Conservation (phyloP, 108 stramenopile species). For the Thalassiosira profunda region DNA sequence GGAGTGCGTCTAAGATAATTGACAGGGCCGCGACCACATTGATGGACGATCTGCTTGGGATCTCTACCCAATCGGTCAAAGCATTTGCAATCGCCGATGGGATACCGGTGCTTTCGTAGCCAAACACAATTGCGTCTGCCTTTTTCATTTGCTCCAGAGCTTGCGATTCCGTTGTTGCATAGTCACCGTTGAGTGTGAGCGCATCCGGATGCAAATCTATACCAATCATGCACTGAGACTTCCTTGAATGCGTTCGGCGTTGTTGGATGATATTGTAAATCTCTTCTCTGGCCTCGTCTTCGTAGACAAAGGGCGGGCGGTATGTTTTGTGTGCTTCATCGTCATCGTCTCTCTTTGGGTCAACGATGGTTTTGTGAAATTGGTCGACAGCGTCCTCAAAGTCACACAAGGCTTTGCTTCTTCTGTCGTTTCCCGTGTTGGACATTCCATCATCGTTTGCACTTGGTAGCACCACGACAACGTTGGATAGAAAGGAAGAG, state of each 20-base stretch:
- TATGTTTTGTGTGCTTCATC: background rate
- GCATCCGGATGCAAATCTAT: conserved; percentile 47
- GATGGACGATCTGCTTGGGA: conserved; percentile 46
- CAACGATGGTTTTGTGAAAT: conserved; percentile 24
- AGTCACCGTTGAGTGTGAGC: conserved; percentile 35
- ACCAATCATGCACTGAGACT: conserved; percentile 16
- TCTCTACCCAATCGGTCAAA: conserved; percentile 36
- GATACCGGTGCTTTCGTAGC: conserved; percentile 53
- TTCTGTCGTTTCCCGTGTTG: background rate
- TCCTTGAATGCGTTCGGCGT: background rate
- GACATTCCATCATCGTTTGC: background rate
- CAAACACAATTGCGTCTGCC: conserved; percentile 38
- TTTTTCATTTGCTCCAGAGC: conserved; percentile 11
- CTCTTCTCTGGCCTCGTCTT: conserved; percentile 10
- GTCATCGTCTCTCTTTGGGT: background rate
- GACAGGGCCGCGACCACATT: conserved; percentile 56
- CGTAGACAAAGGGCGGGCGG: conserved; percentile 27
- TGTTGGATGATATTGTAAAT: conserved; percentile 1
- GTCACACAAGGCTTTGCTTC: background rate
- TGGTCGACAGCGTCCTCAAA: conserved; percentile 38
- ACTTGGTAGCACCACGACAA: conserved; percentile 29
- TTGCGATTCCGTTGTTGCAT: background rate
- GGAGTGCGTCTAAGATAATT: conserved; percentile 45
- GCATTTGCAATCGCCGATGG: conserved; percentile 13
- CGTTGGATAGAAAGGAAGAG: conserved; percentile 10